Evolutionary conservation across 202 grass and related monocot genomes (phyloP).

Genomic region (Dendrocalamus latiflorus): DNA sequence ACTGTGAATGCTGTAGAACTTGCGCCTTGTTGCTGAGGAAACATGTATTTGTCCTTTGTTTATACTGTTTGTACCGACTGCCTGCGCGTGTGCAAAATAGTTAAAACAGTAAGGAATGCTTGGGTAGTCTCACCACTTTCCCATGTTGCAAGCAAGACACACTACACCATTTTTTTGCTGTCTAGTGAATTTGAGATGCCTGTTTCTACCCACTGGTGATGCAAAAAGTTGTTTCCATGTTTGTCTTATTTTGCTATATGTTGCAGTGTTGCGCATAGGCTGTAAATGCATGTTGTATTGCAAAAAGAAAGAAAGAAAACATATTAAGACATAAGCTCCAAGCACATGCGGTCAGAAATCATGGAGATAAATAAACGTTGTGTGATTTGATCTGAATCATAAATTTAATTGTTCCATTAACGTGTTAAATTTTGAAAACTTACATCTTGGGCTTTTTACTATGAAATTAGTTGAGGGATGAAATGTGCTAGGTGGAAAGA

Average conservation of each 20-base stretch:
- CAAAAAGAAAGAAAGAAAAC: not conserved
- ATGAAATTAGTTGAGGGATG: not conserved
- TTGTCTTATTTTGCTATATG: not conserved
- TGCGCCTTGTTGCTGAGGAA: not conserved
- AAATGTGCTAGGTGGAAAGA: not conserved
- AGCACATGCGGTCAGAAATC: not conserved
- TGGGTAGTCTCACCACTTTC: not conserved
- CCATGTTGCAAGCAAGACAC: not conserved
- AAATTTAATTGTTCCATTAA: not conserved
- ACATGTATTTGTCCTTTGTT: not conserved
- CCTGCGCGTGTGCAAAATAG: not conserved
- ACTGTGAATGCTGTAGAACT: not conserved
- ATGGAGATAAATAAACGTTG: not conserved
- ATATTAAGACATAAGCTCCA: not conserved
- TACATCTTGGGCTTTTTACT: not conserved
- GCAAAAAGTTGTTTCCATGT: not conserved
- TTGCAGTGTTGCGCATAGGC: not conserved
- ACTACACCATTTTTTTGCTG: not conserved
- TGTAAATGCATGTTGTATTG: conserved; percentile 7
- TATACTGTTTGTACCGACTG: not conserved
- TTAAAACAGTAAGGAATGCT: not conserved
- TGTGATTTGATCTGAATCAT: not conserved
- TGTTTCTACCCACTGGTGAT: not conserved
- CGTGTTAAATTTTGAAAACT: not conserved
- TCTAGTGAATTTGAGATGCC: not conserved